These are phyloP conservation scores for Aplosporella prunicola DNA, from an alignment of 2,329 filamentous ascomycete genomes.

Conservation along the genomic window DNA sequence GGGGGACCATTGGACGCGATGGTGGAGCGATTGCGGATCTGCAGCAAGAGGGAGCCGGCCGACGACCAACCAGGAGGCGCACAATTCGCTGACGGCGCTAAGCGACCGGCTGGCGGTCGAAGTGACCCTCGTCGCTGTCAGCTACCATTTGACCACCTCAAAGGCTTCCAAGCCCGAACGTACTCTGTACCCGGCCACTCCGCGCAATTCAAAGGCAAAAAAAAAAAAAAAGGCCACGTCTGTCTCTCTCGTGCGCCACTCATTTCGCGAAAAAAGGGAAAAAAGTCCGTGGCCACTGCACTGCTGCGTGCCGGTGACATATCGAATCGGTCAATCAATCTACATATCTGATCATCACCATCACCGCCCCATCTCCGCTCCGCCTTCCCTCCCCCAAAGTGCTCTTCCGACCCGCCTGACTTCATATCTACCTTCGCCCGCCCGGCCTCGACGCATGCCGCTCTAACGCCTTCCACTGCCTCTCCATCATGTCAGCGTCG, in stretches of 20 bases:
- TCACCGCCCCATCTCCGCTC: slow-evolving; percentile 11
- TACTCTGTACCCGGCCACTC: not conserved
- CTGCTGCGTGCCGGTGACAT: not conserved
- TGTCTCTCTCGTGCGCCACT: not conserved
- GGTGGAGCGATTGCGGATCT: no score
- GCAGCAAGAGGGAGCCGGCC: no score
- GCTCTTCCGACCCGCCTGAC: not conserved
- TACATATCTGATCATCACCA: slow-evolving; percentile 11
- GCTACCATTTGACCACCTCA: not conserved
- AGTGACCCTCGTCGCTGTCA: no score
- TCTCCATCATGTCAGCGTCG: slow-evolving; percentile 4
- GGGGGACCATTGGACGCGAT: no score
- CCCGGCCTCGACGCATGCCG: not conserved
- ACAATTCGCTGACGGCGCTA: slow-evolving; percentile 4
- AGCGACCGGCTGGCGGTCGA: no score
- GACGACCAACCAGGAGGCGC: not conserved
- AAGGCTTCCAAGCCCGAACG: slow-evolving; percentile 1
- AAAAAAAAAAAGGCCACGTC: no score
- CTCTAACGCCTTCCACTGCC: not conserved
- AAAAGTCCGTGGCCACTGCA: not conserved
- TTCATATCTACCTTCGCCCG: not conserved
- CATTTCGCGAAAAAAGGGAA: not conserved
- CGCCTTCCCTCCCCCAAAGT: slow-evolving; percentile 3
- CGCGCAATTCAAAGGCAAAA: no score
- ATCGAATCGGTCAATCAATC: no score